Conservation (phyloP, 495 filamentous ascomycete genomes). For the Cercophora scortea region DNA sequence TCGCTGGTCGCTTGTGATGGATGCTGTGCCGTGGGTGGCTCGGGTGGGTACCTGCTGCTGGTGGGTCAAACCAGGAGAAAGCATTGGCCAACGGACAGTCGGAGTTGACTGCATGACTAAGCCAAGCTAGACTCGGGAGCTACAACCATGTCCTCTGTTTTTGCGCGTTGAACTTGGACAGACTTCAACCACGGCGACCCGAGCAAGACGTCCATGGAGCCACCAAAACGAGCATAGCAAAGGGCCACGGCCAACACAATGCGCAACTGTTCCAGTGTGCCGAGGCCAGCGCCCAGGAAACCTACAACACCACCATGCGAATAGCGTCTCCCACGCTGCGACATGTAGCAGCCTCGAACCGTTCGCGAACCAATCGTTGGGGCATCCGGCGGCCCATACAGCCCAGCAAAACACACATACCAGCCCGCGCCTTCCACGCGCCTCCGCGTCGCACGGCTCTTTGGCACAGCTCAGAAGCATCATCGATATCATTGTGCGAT, state of each 20-base stretch:
- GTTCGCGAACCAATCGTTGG: no score
- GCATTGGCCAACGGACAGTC: not conserved
- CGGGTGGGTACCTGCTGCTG: no score
- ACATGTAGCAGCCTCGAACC: not conserved
- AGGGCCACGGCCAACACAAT: not conserved
- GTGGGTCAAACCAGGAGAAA: not conserved
- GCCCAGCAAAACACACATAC: no score
- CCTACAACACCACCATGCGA: slow-evolving; percentile 9
- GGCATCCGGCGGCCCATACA: no score
- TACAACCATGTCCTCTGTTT: not conserved
- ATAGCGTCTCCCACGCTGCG: slow-evolving; percentile 5
- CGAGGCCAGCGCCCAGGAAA: not conserved
- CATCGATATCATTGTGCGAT: no score
- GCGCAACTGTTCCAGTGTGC: slow-evolving; percentile 1
- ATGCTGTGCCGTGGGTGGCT: not conserved
- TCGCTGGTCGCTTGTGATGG: not conserved
- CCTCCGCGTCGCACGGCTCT: no score
- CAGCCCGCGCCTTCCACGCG: no score
- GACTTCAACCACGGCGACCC: not conserved
- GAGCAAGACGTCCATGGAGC: not conserved
- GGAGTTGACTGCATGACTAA: slow-evolving; percentile 1
- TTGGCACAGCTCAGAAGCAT: no score
- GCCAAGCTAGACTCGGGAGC: not conserved
- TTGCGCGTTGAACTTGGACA: not conserved
- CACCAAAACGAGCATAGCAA: not conserved